phyloP scores from a whole-genome alignment of 352 stramenopile genomes.

The Globisporangium radiosum region DNA sequence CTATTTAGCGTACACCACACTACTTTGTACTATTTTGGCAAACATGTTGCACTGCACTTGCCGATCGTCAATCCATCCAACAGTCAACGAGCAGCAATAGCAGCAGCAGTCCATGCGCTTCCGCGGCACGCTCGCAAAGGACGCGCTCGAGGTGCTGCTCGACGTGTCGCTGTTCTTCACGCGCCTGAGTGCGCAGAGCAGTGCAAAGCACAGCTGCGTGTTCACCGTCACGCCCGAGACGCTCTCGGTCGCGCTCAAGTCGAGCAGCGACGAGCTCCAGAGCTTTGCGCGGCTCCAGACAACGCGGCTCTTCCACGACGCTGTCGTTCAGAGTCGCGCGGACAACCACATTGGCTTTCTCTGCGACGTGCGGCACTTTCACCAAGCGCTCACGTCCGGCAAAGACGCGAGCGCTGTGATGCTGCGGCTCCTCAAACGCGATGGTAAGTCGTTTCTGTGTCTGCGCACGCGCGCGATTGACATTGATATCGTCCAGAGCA shows the following conservation, averaged over 20 bases:
- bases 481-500: conserved; percentile 83
- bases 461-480: conserved; percentile 67
- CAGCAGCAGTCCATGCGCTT: conserved; percentile 47
- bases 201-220: conserved; percentile 57
- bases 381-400: conserved; percentile 64
- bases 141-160: conserved; percentile 70
- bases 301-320: conserved; percentile 64
- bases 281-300: conserved; percentile 66
- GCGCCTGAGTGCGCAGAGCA: conserved; percentile 48
- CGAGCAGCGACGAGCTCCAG: conserved; percentile 67
- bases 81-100: too few relatives aligned
- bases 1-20: too few relatives aligned
- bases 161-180: conserved; percentile 70
- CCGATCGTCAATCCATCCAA: too few relatives aligned
- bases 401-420: conserved; percentile 76
- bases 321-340: conserved; percentile 62
- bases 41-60: too few relatives aligned
- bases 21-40: too few relatives aligned
- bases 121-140: conserved; percentile 66
- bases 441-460: conserved; percentile 67
- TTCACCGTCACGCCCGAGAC: conserved; percentile 64
- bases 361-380: conserved; percentile 69
- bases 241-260: conserved; percentile 62
- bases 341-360: conserved; percentile 79
- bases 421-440: conserved; percentile 76